Evolutionary conservation across 192 early-diverging fungal genomes (phyloP).

Genomic region (Entomortierella lignicola): DNA sequence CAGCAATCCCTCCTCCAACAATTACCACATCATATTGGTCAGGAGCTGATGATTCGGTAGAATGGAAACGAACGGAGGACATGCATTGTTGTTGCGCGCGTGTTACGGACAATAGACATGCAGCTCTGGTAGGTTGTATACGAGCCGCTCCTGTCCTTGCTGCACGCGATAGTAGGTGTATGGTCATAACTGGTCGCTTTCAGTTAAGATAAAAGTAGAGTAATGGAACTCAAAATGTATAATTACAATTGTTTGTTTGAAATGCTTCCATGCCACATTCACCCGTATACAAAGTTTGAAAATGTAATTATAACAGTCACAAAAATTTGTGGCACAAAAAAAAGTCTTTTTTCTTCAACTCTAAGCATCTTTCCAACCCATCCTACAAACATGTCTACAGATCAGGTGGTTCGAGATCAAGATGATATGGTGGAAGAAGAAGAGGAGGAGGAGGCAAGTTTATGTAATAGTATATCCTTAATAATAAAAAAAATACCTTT

Average conservation of each 20-base stretch:
- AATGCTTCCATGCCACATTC: background rate
- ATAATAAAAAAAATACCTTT: no score
- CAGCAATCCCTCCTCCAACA: slow-evolving; percentile 91
- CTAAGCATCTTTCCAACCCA: background rate
- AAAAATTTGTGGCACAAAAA: background rate
- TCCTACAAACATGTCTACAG: slow-evolving; percentile 5
- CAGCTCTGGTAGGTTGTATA: background rate
- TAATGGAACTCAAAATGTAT: background rate
- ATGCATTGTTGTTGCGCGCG: slow-evolving; percentile 4
- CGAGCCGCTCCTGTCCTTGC: slow-evolving; percentile 7
- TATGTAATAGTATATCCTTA: no score
- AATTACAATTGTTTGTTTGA: background rate
- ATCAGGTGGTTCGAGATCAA: slow-evolving; percentile 33
- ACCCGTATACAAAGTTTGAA: background rate
- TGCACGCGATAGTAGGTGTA: slow-evolving; percentile 4
- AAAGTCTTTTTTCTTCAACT: background rate
- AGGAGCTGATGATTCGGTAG: slow-evolving; percentile 20
- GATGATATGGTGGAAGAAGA: slow-evolving; percentile 21
- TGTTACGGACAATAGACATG: slow-evolving; percentile 5
- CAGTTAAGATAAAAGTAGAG: background rate
- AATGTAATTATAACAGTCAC: background rate
- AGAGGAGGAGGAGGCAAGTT: slow-evolving; percentile 13
- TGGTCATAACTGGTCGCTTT: background rate
- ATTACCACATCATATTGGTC: slow-evolving; percentile 84
- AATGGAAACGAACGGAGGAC: slow-evolving; percentile 30